Percentiles rank a stretch among this genome's conserved stretches.
Evolutionary conservation across 768 basidiomycete species (phyloP).

Genomic region (Leucocoprinus sp.): DNA sequence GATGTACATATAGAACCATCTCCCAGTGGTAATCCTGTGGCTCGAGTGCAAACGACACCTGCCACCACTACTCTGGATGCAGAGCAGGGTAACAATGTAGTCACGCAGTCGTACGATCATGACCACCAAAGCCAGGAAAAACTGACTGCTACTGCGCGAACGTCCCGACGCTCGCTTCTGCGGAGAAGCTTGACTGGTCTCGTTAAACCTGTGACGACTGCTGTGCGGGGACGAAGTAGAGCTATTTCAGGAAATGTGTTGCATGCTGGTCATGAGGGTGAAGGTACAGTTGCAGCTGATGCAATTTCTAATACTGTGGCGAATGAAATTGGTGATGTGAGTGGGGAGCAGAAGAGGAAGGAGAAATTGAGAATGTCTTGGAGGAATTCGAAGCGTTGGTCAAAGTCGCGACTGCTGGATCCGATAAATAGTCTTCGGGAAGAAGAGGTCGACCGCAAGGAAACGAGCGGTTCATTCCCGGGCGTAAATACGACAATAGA

Average conservation of each 20-base stretch:
- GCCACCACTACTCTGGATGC: not conserved
- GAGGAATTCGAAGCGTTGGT: slow-evolving; percentile 22
- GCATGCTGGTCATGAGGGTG: too few relatives aligned
- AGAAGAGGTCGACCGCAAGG: too few relatives aligned
- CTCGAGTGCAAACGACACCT: not conserved
- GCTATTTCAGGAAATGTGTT: too few relatives aligned
- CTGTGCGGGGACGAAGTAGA: not conserved
- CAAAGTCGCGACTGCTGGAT: slow-evolving; percentile 19
- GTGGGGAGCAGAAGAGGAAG: not conserved
- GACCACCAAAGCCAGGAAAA: too few relatives aligned
- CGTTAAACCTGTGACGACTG: slow-evolving; percentile 16
- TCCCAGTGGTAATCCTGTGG: too few relatives aligned
- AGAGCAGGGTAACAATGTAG: not conserved
- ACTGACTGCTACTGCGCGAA: not conserved
- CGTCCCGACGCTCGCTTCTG: slow-evolving; percentile 17
- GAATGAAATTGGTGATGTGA: not conserved
- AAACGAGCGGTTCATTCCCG: too few relatives aligned
- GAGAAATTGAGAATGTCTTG: not conserved
- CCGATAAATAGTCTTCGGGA: too few relatives aligned
- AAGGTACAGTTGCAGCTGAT: too few relatives aligned
- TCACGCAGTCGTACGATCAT: too few relatives aligned
- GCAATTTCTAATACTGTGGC: not conserved
- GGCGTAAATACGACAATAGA: not conserved
- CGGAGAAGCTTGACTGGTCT: slow-evolving; percentile 27
- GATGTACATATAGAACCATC: too few relatives aligned